Conservation (phyloP, 1,139 yeast species). For the Arxiozyma bovina region DNA sequence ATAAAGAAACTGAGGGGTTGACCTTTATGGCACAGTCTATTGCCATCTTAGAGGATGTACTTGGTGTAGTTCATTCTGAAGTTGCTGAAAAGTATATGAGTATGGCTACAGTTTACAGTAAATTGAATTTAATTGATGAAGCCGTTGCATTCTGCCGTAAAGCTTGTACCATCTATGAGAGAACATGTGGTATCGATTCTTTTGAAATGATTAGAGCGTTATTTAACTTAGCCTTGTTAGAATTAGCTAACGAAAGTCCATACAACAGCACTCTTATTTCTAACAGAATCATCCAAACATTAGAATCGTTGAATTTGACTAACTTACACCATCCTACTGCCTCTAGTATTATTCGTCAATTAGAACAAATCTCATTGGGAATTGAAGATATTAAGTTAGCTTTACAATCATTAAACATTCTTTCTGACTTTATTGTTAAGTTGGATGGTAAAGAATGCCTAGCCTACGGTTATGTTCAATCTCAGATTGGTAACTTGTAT, state of each 20-base stretch:
- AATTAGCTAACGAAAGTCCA: constrained; percentile 50
- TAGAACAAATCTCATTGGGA: constrained; percentile 45
- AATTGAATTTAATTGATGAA: constrained; percentile 45
- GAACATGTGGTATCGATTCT: constrained; percentile 74
- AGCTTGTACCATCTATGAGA: constrained; percentile 66
- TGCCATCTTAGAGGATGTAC: constrained; percentile 70
- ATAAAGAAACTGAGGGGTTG: constrained; percentile 41
- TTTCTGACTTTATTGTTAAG: constrained; percentile 40
- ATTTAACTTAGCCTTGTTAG: constrained; percentile 67
- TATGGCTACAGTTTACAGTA: constrained; percentile 60
- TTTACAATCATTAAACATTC: constrained; percentile 41
- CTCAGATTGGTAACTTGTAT: constrained; percentile 44
- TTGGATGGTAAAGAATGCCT: constrained; percentile 52
- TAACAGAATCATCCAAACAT: constrained; percentile 49
- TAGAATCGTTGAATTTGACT: constrained; percentile 40
- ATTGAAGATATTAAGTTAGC: constrained; percentile 35
- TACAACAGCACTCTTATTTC: constrained; percentile 57
- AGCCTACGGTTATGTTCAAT: constrained; percentile 54
- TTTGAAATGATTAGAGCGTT: constrained; percentile 65
- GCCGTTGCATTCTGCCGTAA: constrained; percentile 67
- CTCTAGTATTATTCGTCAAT: constrained; percentile 52
- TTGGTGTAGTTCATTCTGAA: constrained; percentile 72
- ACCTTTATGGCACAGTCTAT: constrained; percentile 61
- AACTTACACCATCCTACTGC: constrained; percentile 63
- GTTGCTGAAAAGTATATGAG: constrained; percentile 63